A percentile compares a stretch with the other conserved stretches of the same genome.
phyloP scores from a whole-genome alignment of 2,329 filamentous ascomycete species.

The Emmonsia crescens region DNA sequence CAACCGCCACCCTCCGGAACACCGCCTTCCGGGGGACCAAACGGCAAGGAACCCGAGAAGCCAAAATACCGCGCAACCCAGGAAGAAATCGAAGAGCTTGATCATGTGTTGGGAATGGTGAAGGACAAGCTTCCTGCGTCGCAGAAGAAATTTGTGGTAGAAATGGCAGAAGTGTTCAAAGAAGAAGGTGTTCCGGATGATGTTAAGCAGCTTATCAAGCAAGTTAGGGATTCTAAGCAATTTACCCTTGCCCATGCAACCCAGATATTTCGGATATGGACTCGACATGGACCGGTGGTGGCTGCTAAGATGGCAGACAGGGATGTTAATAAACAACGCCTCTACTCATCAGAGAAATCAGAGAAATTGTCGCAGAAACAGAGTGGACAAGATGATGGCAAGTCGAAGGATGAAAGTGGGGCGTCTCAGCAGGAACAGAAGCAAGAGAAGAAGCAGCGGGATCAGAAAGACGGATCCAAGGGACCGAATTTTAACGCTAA shows the following conservation, averaged over 20 bases:
- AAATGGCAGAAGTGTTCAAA: slow-evolving; percentile 52
- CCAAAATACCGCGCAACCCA: slow-evolving; percentile 38
- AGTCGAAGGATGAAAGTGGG: slow-evolving; percentile 12
- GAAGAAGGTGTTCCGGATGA: slow-evolving; percentile 60
- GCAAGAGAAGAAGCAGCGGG: slow-evolving; percentile 25
- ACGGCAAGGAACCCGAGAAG: slow-evolving; percentile 27
- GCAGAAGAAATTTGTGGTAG: slow-evolving; percentile 50
- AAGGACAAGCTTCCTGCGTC: slow-evolving; percentile 50
- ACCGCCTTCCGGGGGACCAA: slow-evolving; percentile 4
- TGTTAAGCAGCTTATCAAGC: slow-evolving; percentile 52
- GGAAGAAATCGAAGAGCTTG: slow-evolving; percentile 48
- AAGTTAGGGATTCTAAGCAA: slow-evolving; percentile 37
- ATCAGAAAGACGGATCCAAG: slow-evolving; percentile 17
- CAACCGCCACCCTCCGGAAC: slow-evolving; percentile 19
- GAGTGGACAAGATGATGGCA: slow-evolving; percentile 13
- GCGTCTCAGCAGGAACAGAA: slow-evolving; percentile 12
- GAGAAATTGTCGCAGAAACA: slow-evolving; percentile 10
- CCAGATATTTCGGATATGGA: slow-evolving; percentile 48
- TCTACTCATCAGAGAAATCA: slow-evolving; percentile 9
- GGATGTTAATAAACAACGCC: slow-evolving; percentile 12
- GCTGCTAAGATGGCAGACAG: slow-evolving; percentile 26
- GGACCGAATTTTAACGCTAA: slow-evolving; percentile 16
- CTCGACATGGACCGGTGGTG: slow-evolving; percentile 44
- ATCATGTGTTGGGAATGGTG: slow-evolving; percentile 46
- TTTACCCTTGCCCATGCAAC: slow-evolving; percentile 48